A percentile compares a stretch with the other conserved stretches of the same genome.
These are phyloP conservation scores for Dendrostoma leiphaemia DNA, from an alignment of 2,329 filamentous ascomycete species.

Conservation along the genomic window DNA sequence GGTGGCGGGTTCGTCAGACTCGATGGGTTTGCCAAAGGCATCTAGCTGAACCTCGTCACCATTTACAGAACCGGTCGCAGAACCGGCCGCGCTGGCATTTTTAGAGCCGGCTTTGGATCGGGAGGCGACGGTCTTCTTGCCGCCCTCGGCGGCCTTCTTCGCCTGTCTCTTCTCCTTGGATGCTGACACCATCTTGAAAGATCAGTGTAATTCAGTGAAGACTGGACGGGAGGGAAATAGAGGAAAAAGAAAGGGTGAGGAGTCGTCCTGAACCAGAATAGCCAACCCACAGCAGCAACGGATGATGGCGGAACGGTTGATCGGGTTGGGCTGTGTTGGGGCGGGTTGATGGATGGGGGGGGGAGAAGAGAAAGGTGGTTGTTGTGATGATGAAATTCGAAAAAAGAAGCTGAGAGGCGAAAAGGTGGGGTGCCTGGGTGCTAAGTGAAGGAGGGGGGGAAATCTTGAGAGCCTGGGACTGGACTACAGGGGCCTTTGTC, in stretches of 20 bases:
- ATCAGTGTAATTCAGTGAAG: neutral
- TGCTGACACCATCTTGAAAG: conserved; percentile 59
- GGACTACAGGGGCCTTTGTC: neutral
- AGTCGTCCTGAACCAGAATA: neutral
- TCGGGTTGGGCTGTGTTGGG: neutral
- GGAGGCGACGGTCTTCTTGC: conserved; percentile 74
- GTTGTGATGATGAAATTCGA: conserved; percentile 7
- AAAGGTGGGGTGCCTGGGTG: conserved; percentile 2
- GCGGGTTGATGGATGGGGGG: neutral
- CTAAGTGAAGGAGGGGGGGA: conserved; percentile 3
- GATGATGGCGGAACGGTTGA: neutral
- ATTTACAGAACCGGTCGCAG: conserved; percentile 64
- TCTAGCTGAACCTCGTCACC: conserved; percentile 67
- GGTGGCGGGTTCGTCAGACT: conserved; percentile 65
- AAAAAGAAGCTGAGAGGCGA: neutral
- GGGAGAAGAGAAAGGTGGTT: neutral
- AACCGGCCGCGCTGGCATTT: conserved; percentile 59
- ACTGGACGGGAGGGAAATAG: neutral
- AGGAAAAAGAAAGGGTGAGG: neutral
- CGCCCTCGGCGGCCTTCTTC: conserved; percentile 69
- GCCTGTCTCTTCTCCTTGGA: conserved; percentile 72
- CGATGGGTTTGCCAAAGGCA: conserved; percentile 55
- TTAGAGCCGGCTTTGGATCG: conserved; percentile 67
- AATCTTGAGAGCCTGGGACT: no score
- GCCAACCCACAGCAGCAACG: neutral